Evolutionary conservation across 371 early-diverging fungal species (phyloP).

Genomic region (Dinochytrium kinnereticum): DNA sequence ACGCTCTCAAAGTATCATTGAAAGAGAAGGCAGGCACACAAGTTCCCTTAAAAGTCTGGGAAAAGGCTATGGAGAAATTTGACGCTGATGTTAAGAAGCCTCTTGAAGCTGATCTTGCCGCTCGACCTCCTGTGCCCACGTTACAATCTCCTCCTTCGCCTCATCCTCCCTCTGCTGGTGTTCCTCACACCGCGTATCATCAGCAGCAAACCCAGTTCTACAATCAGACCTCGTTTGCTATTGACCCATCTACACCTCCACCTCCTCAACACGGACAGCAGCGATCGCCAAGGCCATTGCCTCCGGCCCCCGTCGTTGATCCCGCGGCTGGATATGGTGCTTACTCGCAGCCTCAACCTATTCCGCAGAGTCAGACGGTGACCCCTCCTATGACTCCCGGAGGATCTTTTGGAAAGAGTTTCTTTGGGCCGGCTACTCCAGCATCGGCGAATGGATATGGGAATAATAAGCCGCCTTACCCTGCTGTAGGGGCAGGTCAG

Average conservation of each 20-base stretch:
- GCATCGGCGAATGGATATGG: neutral
- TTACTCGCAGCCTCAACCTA: neutral
- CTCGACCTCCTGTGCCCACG: neutral
- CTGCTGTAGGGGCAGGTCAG: neutral
- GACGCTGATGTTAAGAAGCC: constrained; percentile 9
- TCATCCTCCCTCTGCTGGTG: neutral
- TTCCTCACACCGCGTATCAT: too few relatives aligned
- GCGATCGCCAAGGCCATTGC: neutral
- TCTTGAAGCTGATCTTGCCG: neutral
- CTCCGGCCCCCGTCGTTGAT: neutral
- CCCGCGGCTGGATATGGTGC: neutral
- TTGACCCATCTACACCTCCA: too few relatives aligned
- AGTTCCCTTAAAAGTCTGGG: constrained; percentile 10
- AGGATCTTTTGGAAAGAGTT: neutral
- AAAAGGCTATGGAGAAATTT: constrained; percentile 10
- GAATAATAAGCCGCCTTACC: neutral
- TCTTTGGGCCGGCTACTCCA: constrained; percentile 2
- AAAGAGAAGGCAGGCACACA: neutral
- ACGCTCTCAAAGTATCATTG: constrained; percentile 2
- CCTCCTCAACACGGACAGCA: neutral
- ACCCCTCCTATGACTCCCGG: constrained; percentile 4
- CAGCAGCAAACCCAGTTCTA: too few relatives aligned
- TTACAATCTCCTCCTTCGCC: neutral
- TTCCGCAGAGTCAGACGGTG: neutral
- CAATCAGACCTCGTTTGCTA: too few relatives aligned